Evolutionary conservation across 768 basidiomycete species (phyloP), one percentile per base, ranked within the genome.

Genomic region (Lactifluus piperatus): DNA sequence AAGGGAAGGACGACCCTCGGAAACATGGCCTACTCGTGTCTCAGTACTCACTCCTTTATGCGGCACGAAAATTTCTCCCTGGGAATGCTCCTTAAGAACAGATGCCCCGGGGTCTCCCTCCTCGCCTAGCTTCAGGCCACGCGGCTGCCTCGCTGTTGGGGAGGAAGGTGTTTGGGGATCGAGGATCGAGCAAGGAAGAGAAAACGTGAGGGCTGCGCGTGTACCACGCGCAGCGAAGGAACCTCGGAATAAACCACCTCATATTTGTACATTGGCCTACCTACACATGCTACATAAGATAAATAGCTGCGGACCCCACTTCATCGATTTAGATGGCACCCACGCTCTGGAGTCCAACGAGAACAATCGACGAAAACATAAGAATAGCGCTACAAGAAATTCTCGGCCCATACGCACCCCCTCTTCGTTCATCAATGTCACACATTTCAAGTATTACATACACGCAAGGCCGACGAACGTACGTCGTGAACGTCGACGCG

Each of bases 131-230:
- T 43, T n/a, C n/a, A n/a, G n/a, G 54, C 59, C 60, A 61, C 54
- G 60, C 54, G 54, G 44, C 50, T 47, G 54, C 60, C 60, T 61
- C 37, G 59, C 59, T 46, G 50, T 32, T n/a, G n/a, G n/a, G n/a
- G n/a, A n/a, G n/a, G n/a, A n/a, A n/a, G n/a, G n/a, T n/a, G n/a
- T n/a, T n/a, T n/a, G n/a, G n/a, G n/a, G n/a, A n/a, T n/a, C n/a
- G n/a, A 36, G 22, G 30, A 51, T 34, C 32, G 27, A 60, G 43
- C 29, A 32, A 4, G 43, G 34, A 34, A 34, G 13, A 34, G 9
- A 34, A 34, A 51, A 56, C 54, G 44, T 22, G 37, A 41, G 47
- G 36, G 34, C 9, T 49, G 29, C 30, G 36, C 54, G 59, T 27
- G 34, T 30, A 4, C 10, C 9, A 18, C 43, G 46, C 49, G 49